Conservation (phyloP, 305 asterid genomes). For the Plantago coronopus region DNA sequence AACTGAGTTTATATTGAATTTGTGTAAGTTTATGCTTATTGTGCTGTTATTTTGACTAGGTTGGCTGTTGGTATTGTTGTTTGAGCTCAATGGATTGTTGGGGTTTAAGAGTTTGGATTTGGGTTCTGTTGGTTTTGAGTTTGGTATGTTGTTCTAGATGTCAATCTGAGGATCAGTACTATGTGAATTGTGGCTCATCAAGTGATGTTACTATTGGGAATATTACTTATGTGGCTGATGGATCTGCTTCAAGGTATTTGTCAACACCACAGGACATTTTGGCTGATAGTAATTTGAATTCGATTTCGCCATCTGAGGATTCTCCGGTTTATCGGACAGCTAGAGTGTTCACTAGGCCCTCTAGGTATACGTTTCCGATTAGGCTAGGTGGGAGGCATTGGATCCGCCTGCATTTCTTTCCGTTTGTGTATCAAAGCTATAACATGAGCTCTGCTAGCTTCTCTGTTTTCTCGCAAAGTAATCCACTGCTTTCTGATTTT, state of each 20-base stretch:
- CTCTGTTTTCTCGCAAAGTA: slow-evolving; percentile 3
- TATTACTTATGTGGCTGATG: slow-evolving; percentile 4
- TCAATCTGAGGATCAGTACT: slow-evolving; percentile 5
- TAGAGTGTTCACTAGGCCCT: slow-evolving; percentile 5
- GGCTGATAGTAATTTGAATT: slow-evolving; percentile 6
- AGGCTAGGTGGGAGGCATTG: slow-evolving; percentile 4
- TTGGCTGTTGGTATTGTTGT: no score
- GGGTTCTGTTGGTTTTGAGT: slow-evolving; percentile 9
- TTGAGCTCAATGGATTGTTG: slow-evolving; percentile 12
- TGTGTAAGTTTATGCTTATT: neutral
- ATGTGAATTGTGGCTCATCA: slow-evolving; percentile 7
- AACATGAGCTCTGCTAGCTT: slow-evolving; percentile 10
- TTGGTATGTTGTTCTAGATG: neutral
- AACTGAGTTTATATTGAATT: neutral
- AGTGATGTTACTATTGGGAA: neutral
- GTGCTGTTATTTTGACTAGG: neutral
- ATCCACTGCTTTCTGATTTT: slow-evolving; percentile 4
- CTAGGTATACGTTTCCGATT: slow-evolving; percentile 6
- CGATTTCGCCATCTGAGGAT: slow-evolving; percentile 1
- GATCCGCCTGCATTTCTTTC: slow-evolving; percentile 6
- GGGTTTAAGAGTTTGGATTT: slow-evolving; percentile 9
- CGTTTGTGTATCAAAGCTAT: slow-evolving; percentile 6
- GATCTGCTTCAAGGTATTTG: slow-evolving; percentile 11
- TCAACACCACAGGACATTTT: slow-evolving; percentile 5
- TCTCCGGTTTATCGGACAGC: neutral